Evolutionary conservation across 2,329 filamentous ascomycete genomes (phyloP), one percentile per base, ranked within the genome.

Genomic region (Chrysoporthe deuterocubensis): DNA sequence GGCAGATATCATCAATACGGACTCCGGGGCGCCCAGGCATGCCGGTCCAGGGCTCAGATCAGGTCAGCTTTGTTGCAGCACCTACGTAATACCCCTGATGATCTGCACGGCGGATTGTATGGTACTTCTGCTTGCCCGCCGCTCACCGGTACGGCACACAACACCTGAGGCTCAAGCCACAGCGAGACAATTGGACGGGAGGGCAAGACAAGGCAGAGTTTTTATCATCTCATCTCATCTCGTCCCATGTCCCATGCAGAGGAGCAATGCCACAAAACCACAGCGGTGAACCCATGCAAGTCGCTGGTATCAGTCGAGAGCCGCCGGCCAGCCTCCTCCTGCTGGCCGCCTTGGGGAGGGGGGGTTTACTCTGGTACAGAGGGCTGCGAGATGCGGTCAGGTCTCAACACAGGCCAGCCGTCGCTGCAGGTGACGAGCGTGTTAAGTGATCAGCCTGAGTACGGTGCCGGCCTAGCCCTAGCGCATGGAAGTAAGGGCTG

Each of bases 111-210:
- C 13, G 13, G 4, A 2, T 54, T 1, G 37, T 26, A 26, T 40
- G 37, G 37, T 40, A 40, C 56, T 59, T 14, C 57, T 44, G n/a
- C 37, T 44, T 44, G 18, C 59, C 37, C 42, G 42, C 59, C 42
- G 26, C 21, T 61, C 59, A 61, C 59, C 59, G 59, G 59, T 61
- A 13, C 26, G 59, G 59, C 26, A 61, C 37, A 37, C 59, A 48
- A 46, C 59, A 61, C 21, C 59, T 61, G 59, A 44, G 59, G 43
- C 59, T 61, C 59, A 61, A 61, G 59, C 59, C 59, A 61, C 59
- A 6, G 14, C 43, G 48, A 32, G 13, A 14, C n/a, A 21, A 61
- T 61, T 61, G 59, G 59, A 48, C 42, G 37, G 57, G 59, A 8
- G 21, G 16, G 21, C 21, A 46, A 61, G 26, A 61, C 59, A 61